Evolutionary conservation across 345 rosid genomes (phyloP), one percentile per base, ranked within the genome.

Genomic region (Corymbia maculata): DNA sequence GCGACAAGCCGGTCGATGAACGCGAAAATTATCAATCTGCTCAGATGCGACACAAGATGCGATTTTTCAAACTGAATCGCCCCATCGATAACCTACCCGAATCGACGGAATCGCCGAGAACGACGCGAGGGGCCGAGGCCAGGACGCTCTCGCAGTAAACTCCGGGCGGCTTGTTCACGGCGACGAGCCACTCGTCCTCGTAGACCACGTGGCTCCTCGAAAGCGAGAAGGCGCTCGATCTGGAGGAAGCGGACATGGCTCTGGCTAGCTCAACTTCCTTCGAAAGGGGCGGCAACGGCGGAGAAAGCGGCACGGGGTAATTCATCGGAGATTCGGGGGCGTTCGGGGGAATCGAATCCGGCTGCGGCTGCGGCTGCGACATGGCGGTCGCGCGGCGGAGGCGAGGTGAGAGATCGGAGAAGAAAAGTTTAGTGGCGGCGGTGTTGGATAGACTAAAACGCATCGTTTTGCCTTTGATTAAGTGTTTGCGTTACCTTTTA

Each of bases 171-270:
- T 97, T 96, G 86, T 96, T 94, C 11, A 96, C 95, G 21, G 94
- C 98, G 89, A 97, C 75, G 52, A 97, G 93, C 95, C 96, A 95
- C 85, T 97, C 95, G 89, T 97, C 99, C 92, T 97, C 98, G 91
- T 92, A 96, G 36, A 96, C 82, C 9, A 97, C 80, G 90, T 93
- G 88, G 55, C 89, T 87, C 88, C 90, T 87, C 42, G 93, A 92
- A 26, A 98, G 92, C 86, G 90, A 88, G 87, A 92, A 95, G 85
- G 93, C 92, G 93, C 93, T 92, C 79, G 98, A 97, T 89, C 92
- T 94, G 70, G 99, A 94, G 52, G 98, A 94, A 26, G 99, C 99
- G 86, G 96, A 91, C 92, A 93, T 91, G 66, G 98, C 99, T 89
- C 98, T 94, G 24, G 89, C 92, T 22, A 95, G 91, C 92, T 97